phyloP scores from a whole-genome alignment of 352 stramenopile species.

The Pythium rishiriense region DNA sequence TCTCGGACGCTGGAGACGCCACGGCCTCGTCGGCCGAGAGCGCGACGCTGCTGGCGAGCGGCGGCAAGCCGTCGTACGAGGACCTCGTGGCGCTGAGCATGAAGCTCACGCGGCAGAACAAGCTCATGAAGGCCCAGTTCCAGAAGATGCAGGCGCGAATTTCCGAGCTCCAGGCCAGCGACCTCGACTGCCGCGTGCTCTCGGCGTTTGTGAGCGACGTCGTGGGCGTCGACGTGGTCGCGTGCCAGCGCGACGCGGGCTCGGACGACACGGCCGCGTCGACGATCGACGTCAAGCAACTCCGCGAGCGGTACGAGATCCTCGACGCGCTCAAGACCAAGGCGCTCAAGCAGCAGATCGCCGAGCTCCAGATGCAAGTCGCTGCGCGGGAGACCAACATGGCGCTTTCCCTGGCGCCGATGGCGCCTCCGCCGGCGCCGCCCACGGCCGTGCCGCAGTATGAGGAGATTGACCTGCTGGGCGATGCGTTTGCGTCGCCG shows the following conservation, averaged over 20 bases:
- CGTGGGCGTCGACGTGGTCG: slow-evolving; percentile 65
- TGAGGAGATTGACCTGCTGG: slow-evolving; percentile 61
- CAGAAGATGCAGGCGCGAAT: slow-evolving; percentile 72
- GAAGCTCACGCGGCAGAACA: slow-evolving; percentile 89
- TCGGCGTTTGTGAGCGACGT: slow-evolving; percentile 59
- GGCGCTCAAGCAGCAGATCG: slow-evolving; percentile 33
- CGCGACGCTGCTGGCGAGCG: background rate
- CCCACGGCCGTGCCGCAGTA: slow-evolving; percentile 40
- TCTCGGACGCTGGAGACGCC: slow-evolving; percentile 14
- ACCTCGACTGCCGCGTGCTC: slow-evolving; percentile 53
- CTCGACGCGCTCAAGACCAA: slow-evolving; percentile 44
- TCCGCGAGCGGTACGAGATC: slow-evolving; percentile 56
- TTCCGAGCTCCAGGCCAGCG: slow-evolving; percentile 32
- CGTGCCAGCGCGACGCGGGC: slow-evolving; percentile 36
- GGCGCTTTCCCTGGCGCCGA: slow-evolving; percentile 38
- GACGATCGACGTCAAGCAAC: slow-evolving; percentile 45
- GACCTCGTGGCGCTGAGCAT: slow-evolving; percentile 82
- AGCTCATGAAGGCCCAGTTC: slow-evolving; percentile 83
- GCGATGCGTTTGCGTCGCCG: slow-evolving; percentile 19
- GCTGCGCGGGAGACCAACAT: slow-evolving; percentile 13
- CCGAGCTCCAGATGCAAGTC: slow-evolving; percentile 25
- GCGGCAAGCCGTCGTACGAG: slow-evolving; percentile 56
- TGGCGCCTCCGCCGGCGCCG: slow-evolving; percentile 36
- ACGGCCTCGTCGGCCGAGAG: slow-evolving; percentile 1
- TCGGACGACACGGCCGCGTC: slow-evolving; percentile 13